Evolutionary conservation across 805 yeast species (phyloP), one percentile per base, ranked within the genome.

Genomic region (Kregervanrija delftensis): DNA sequence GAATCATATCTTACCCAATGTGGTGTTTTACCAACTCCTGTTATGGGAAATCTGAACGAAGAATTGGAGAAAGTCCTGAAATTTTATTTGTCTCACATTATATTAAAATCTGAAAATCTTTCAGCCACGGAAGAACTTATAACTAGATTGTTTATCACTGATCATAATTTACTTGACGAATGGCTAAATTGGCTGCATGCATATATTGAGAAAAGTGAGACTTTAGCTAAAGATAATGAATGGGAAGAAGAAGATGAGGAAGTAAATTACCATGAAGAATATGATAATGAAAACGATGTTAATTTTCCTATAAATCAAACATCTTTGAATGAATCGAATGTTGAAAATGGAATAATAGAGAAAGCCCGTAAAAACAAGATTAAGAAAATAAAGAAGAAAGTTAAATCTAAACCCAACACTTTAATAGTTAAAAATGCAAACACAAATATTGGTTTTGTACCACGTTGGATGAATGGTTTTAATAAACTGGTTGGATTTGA

Each of bases 71-170:
- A 46, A 10, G 51, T 59, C 1, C 38, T 53, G 4, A 57, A 57
- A 32, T 55, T 61, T 31, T 61, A 61, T 46, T 41, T 56, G 2
- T 37, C 60, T 12, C 57, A 55, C 34, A 53, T 59, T 1, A 45
- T 60, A 22, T 47, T 57, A 1, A 52, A 58, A 37, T 22, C 51
- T 12, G 48, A 53, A 16, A 51, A 53, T 14, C 33, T 48, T 11
- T 39, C 41, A 6, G 45, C 49, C 41, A 45, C 63, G 1, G 47
- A 45, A 28, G 44, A 50, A n/a, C 22, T 56, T 8, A 52, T 58
- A n/a, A 41, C 41, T 11, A 44, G 40, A 30, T 16, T 59, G 4
- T 59, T 57, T 39, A 45, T 52, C 1, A 30, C 33, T 15, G 55
- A 54, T 40, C 53, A 50, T 35, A 16, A 31, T 2, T 52, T 48